phyloP scores from a whole-genome alignment of 2,329 filamentous ascomycete species.

The Fusarium ramigenum region DNA sequence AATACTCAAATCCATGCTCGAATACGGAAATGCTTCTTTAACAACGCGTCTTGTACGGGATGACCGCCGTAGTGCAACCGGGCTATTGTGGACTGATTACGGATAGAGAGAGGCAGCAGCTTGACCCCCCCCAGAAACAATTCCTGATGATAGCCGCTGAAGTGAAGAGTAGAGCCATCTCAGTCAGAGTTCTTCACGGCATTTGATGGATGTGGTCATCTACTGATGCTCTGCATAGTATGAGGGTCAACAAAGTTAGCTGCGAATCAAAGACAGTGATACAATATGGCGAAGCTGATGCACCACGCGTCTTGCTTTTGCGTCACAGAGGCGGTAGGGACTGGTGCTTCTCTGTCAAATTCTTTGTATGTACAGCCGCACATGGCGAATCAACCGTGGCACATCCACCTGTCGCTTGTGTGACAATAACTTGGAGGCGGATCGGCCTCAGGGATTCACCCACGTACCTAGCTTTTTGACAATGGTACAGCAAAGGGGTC shows the following conservation, averaged over 20 bases:
- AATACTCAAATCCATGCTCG: background rate
- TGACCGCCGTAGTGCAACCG: background rate
- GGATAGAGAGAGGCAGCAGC: background rate
- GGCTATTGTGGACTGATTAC: background rate
- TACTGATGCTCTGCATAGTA: background rate
- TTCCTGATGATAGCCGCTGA: slow-evolving; percentile 20
- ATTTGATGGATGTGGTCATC: background rate
- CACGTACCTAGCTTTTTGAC: background rate
- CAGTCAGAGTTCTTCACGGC: background rate
- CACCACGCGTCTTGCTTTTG: slow-evolving; percentile 8
- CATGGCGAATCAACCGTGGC: slow-evolving; percentile 19
- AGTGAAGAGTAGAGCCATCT: slow-evolving; percentile 20
- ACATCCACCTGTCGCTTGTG: slow-evolving; percentile 19
- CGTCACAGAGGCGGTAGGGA: slow-evolving; percentile 2
- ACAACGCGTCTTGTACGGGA: background rate
- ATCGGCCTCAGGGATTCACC: slow-evolving; percentile 30
- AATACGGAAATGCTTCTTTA: background rate
- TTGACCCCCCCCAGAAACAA: background rate
- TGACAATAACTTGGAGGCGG: slow-evolving; percentile 18
- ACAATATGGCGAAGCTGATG: background rate
- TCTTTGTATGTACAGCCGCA: slow-evolving; percentile 4
- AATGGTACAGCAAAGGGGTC: background rate
- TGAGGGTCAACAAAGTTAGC: slow-evolving; percentile 3
- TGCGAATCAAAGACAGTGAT: slow-evolving; percentile 9
- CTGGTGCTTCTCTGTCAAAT: background rate